Base-by-base conservation (phyloP, 2,329 filamentous ascomycete genomes). In the Xylaria sp. region DNA sequence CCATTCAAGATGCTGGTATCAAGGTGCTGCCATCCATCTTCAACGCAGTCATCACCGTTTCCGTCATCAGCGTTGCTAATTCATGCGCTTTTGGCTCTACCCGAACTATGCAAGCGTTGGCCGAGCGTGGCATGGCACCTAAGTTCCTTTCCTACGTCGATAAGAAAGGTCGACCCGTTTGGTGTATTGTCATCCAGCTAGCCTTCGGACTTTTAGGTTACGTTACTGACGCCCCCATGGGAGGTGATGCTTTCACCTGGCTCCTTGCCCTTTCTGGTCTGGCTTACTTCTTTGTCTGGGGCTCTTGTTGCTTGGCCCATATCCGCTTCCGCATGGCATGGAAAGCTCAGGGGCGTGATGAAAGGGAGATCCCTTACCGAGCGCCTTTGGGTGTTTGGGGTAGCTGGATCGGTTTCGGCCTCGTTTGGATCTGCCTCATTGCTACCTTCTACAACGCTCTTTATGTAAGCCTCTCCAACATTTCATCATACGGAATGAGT, bases 271-370 rank as follows among this genome's bases (percentile, higher is more conserved):
- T 94, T 23, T 92, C 91, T 0, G 92, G 91, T 61, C 87, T 94
- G 10, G 88, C 89, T 2, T 90, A 88, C 69, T 88, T 94, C 78
- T 92, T 94, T 80, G 91, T 91, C 31, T 94, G 92, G 92, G 89
- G 88, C 44, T 91, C 85, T 67, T 89, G 91, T 77, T 91, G 88
- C 78, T 80, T 89, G 2, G 84, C 88, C 0, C 89, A 91, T 77
- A 91, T 91, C 76, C 87, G 88, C 55, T 91, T 91, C 86, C 87
- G 89, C 67, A 79, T 84, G 54, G 88, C 84, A 15, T 91, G 89
- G 89, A 83, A 84, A 70, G 78, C 82, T 18, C 87, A 90, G 74
- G 89, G 89, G 62, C 87, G 87, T 72, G 79, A 78, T 48, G 77
- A 84, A 23, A 81, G 82, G 41, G 81, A 85, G 74, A 82, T 88